These are phyloP conservation scores for Triadica sebifera DNA, from an alignment of 345 rosid species.

Conservation along the genomic window DNA sequence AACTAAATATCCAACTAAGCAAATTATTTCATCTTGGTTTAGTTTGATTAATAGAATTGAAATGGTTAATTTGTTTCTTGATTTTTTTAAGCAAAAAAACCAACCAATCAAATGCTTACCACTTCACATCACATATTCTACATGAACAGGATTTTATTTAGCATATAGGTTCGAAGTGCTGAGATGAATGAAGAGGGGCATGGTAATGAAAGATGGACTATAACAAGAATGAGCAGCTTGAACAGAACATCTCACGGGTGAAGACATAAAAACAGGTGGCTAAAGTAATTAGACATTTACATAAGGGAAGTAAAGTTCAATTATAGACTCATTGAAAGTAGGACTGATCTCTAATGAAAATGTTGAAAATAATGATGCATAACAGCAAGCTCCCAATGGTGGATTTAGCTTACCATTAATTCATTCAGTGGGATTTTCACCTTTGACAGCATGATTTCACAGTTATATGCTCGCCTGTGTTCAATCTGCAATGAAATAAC, in stretches of 20 bases:
- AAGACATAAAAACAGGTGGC: background rate
- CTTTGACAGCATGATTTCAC: slow-evolving; percentile 98
- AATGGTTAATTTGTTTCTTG: no score
- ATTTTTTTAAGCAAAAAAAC: no score
- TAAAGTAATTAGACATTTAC: background rate
- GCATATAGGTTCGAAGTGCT: background rate
- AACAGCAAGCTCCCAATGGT: background rate
- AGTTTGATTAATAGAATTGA: no score
- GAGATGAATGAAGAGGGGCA: background rate
- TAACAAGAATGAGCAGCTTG: background rate
- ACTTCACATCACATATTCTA: background rate
- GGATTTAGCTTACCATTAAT: slow-evolving; percentile 57
- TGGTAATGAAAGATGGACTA: background rate
- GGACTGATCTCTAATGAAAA: background rate
- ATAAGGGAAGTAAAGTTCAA: background rate
- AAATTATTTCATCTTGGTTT: no score
- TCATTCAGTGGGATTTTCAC: slow-evolving; percentile 86
- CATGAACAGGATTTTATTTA: background rate
- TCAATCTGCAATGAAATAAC: slow-evolving; percentile 60
- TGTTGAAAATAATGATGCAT: background rate
- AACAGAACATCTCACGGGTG: background rate
- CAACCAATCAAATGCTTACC: no score
- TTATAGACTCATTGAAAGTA: background rate
- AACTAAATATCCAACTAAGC: no score
- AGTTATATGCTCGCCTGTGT: slow-evolving; percentile 91